phyloP scores from a whole-genome alignment of 2,329 filamentous ascomycete species.

The Pseudopithomyces chartarum region DNA sequence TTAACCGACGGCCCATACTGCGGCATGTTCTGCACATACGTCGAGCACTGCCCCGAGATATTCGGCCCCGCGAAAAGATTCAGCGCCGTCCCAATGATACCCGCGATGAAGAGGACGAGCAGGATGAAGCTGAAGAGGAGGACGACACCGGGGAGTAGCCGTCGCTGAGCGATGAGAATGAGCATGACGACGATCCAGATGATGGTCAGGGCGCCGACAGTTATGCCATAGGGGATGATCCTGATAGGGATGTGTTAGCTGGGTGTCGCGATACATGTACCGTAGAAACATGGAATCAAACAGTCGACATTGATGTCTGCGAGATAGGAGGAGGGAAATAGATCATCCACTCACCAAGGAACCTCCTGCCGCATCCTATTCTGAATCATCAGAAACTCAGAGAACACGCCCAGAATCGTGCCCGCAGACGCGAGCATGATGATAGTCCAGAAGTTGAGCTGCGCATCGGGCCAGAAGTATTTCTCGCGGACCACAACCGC shows the following conservation, averaged over 20 bases:
- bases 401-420: conserved; percentile 64
- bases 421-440: conserved; percentile 64
- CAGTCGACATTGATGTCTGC: too few species aligned
- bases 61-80: conserved; percentile 64
- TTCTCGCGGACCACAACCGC: conserved; percentile 54
- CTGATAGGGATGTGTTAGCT: conserved; percentile 43
- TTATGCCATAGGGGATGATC: conserved; percentile 69
- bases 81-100: conserved; percentile 66
- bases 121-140: conserved; percentile 66
- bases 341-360: conserved; percentile 59
- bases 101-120: conserved; percentile 65
- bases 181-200: conserved; percentile 64
- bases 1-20: conserved; percentile 56
- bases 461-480: conserved; percentile 69
- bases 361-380: conserved; percentile 59
- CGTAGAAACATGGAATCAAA: too few species aligned
- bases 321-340: not conserved
- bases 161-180: conserved; percentile 59
- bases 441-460: conserved; percentile 69
- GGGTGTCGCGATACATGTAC: not conserved
- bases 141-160: conserved; percentile 63
- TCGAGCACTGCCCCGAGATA: conserved; percentile 64
- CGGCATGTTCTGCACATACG: conserved; percentile 56
- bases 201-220: conserved; percentile 60
- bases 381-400: conserved; percentile 65